phyloP scores from a whole-genome alignment of 305 asterid species.

The Nicotiana rustica region DNA sequence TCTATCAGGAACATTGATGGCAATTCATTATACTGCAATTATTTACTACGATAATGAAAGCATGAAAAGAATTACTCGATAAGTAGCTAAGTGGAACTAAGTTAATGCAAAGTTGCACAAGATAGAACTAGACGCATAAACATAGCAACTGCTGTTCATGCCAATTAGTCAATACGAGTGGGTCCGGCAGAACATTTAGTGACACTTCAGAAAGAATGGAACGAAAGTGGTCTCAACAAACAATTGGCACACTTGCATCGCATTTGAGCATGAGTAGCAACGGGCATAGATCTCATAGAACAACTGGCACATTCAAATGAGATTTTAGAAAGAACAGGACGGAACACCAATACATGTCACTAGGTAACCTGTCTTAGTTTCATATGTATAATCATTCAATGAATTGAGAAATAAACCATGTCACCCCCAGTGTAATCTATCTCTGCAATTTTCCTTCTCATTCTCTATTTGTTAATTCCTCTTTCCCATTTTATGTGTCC shows the following conservation, averaged over 20 bases:
- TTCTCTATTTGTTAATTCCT: not conserved
- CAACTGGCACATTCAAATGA: not conserved
- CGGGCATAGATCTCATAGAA: not conserved
- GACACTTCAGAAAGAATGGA: constrained; percentile 14
- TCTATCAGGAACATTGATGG: constrained; percentile 24
- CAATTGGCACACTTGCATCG: constrained; percentile 7
- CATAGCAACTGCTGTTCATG: not conserved
- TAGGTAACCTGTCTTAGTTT: constrained; percentile 10
- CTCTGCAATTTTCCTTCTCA: not conserved
- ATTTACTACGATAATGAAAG: not conserved
- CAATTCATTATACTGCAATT: constrained; percentile 5
- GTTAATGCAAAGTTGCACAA: not conserved
- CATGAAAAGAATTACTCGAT: not conserved
- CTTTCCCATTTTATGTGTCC: no score
- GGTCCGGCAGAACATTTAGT: not conserved
- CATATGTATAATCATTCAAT: not conserved
- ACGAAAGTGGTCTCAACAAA: not conserved
- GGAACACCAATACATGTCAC: not conserved
- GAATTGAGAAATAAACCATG: not conserved
- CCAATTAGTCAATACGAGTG: not conserved
- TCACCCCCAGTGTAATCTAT: not conserved
- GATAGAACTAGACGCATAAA: not conserved
- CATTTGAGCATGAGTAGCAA: not conserved
- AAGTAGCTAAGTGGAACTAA: not conserved
- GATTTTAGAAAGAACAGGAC: not conserved